phyloP scores from a whole-genome alignment of 768 basidiomycete genomes.

The Mrakia hoshinonis region DNA sequence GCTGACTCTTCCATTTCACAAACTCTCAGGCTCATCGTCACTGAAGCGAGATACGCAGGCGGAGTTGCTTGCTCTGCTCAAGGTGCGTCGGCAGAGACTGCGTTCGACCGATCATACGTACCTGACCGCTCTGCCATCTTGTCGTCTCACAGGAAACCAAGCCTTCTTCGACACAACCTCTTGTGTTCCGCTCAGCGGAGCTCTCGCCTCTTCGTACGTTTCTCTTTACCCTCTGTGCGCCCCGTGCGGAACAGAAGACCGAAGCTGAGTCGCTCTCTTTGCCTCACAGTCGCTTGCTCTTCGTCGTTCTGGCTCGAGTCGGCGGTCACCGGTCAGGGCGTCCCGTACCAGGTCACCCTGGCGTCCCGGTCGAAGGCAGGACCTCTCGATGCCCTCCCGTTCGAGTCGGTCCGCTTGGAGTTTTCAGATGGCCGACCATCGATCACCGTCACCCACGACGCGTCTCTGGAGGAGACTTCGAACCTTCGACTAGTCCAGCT shows the following conservation, averaged over 20 bases:
- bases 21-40: not conserved
- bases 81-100: not conserved
- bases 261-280: conserved; percentile 49
- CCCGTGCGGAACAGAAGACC: conserved; percentile 50
- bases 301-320: conserved; percentile 64
- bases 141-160: not conserved
- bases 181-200: not conserved
- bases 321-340: conserved; percentile 53
- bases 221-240: conserved; percentile 52
- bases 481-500: conserved; percentile 46
- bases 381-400: conserved; percentile 52
- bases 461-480: conserved; percentile 12
- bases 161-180: not conserved
- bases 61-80: not conserved
- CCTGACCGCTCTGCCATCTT: not conserved
- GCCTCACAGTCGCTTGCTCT: conserved; percentile 51
- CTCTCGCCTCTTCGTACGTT: conserved; percentile 25
- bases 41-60: not conserved
- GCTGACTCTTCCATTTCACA: not conserved
- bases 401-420: conserved; percentile 54
- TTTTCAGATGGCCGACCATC: conserved; percentile 47
- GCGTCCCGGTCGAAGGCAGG: conserved; percentile 42
- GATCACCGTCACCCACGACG: conserved; percentile 52
- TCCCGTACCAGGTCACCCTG: conserved; percentile 66
- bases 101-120: not conserved